Base-by-base conservation (phyloP, 2,329 filamentous ascomycete genomes). In the Aschersonia sp. region DNA sequence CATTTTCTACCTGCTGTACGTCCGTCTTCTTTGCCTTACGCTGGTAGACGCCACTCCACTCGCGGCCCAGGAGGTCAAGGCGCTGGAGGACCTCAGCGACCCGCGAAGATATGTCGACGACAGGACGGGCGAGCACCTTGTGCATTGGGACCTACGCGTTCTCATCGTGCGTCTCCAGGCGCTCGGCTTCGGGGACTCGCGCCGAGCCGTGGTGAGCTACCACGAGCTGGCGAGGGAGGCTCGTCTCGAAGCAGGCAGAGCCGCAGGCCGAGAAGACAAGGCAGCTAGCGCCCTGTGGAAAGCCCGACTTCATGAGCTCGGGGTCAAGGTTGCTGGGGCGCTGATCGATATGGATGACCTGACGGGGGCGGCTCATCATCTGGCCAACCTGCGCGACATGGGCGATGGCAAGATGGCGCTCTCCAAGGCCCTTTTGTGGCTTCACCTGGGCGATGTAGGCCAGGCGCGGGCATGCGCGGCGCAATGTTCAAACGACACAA, bases 311-410 rank as follows among this genome's bases (percentile, higher is more conserved):
- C 68, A 73, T 1, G 89, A 96, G 52, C 70, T 96, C 2, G 89
- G 89, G 0, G 70, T 84, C 43, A 67, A 74, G 48, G 77, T 84
- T 1, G 77, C 77, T 0, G 74, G 77, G 10, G 81, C 83, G 0
- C 66, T 92, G 31, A 73, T 91, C 5, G 85, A 92, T 62, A 94
- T 96, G 81, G 87, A 88, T 6, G 91, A 98, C 59, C 61, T 94
- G 0, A 79, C 85, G 2, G 87, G 85, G 4, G 92, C 91, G 0
- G 79, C 75, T 1, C 71, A 82, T 31, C 88, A 94, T 56, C 68
- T 98, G 2, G 69, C 71, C 28, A 78, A 72, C 3, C 62, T 94
- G 10, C 67, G 61, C 45, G 62, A 60, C 12, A 55, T 60, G 3
- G 57, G 64, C 28, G 57, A 67, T 55, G 59, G 63, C 28, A 65